Evolutionary conservation across 1,139 yeast species (phyloP).

Genomic region (Zygosaccharomyces sapae): DNA sequence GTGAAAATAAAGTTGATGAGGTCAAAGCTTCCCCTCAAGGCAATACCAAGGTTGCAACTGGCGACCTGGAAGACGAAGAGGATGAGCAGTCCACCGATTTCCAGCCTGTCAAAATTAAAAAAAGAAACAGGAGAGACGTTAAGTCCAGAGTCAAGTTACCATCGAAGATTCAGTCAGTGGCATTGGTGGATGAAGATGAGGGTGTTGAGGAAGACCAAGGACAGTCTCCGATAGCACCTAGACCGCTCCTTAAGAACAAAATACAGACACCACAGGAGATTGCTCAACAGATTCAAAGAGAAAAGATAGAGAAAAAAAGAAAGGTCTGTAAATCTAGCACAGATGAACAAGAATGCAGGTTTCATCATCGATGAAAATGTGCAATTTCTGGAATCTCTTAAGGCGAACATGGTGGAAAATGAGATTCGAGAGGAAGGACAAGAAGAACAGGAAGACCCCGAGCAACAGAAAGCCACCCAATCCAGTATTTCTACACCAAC

Average conservation of each 20-base stretch:
- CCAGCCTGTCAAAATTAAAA: conserved; percentile 33
- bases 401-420: conserved; percentile 17
- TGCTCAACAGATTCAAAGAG: conserved; percentile 44
- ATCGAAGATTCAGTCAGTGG: conserved; percentile 31
- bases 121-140: conserved; percentile 23
- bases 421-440: conserved; percentile 2
- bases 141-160: conserved; percentile 19
- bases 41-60: conserved; percentile 21
- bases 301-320: conserved; percentile 38
- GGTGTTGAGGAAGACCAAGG: conserved; percentile 51
- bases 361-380: conserved; percentile 54
- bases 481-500: not conserved
- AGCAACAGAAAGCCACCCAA: not conserved
- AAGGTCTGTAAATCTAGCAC: conserved; percentile 21
- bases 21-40: not conserved
- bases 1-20: conserved; percentile 6
- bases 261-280: conserved; percentile 44
- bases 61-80: conserved; percentile 26
- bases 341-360: conserved; percentile 23
- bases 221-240: conserved; percentile 39
- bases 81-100: conserved; percentile 20
- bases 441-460: not conserved
- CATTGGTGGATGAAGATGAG: conserved; percentile 39
- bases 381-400: conserved; percentile 50
- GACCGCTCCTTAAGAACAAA: conserved; percentile 36